Evolutionary conservation across 1,284 basidiomycete species (phyloP).

Genomic region (Fomitiporia mediterranea): DNA sequence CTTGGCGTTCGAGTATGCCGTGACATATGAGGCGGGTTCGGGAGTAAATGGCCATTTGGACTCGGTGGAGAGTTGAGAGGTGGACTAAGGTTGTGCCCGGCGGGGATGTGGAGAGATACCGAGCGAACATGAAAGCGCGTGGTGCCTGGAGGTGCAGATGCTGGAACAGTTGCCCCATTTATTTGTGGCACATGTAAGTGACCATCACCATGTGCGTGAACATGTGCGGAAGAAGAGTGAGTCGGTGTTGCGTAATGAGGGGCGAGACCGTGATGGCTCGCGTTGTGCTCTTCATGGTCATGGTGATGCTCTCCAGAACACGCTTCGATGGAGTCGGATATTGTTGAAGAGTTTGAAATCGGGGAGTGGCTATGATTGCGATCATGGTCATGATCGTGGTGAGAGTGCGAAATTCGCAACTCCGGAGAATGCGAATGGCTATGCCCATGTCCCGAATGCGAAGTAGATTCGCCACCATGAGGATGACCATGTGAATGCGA

Average conservation of each 20-base stretch:
- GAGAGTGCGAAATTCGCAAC: constrained; percentile 24
- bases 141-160: constrained; percentile 13
- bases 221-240: constrained; percentile 1
- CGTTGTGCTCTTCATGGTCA: constrained; percentile 13
- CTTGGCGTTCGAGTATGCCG: constrained; percentile 15
- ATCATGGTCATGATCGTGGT: constrained; percentile 26
- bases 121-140: constrained; percentile 17
- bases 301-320: constrained; percentile 9
- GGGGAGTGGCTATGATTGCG: constrained; percentile 23
- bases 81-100: background rate
- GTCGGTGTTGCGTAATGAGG: constrained; percentile 9
- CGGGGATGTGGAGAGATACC: constrained; percentile 18
- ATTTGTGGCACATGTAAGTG: background rate
- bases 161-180: constrained; percentile 6
- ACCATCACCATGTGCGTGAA: background rate
- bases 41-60: background rate
- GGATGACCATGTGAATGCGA: constrained; percentile 37
- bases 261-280: background rate
- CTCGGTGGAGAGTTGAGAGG: background rate
- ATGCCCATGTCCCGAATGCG: constrained; percentile 26
- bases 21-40: background rate
- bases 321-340: constrained; percentile 19
- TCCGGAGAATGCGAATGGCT: constrained; percentile 22
- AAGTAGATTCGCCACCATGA: constrained; percentile 27
- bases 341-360: constrained; percentile 10